Base-by-base conservation (phyloP, 257 asterid species). In the Capsicum chinense region DNA sequence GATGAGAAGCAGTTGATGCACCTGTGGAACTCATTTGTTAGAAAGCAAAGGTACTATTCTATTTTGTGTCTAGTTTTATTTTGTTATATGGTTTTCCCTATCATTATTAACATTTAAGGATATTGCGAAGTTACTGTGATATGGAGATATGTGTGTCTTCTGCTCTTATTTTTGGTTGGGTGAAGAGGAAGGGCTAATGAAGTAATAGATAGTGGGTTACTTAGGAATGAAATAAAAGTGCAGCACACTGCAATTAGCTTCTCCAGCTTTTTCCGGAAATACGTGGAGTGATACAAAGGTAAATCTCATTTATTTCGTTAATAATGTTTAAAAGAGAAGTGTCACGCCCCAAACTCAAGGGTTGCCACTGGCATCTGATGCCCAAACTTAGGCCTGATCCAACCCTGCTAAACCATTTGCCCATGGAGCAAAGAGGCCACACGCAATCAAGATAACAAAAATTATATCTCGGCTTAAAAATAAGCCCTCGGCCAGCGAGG, bases 1-100 rank as follows among this genome's bases (percentile, higher is more conserved):
- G 97, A 95, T 86, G 99, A 97, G 90, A 97, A 97, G 90, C 90
- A 90, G 86, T 67, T 97, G 93, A 97, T 97, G 99, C 99, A 94
- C 94, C 95, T 97, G 73, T 97, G 99, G 99, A 97, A 97, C 90
- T 97, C 99, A 80, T 95, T 97, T 83, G 97, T 95, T 64, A 90
- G 99, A 85, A 95, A 93, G 91, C 99, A 97, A 88, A 92, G 99
- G 99, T 95, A 37, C 84, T 86, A 62, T 85, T 70, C 71, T 79
- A 19, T 16, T 5, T 70, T 39, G 58, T 66, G 62, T 85, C 13
- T 52, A 64, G 70, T 86, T 21, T 37, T 19, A 79, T 74, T 69
- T 56, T 17, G 56, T 74, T 79, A 52, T 57, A 5, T n/a, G 80
- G 19, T 16, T 64, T 47, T 57, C 73, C 54, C 17, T 73, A 6